Evolutionary conservation across 2,329 filamentous ascomycete species (phyloP).

Genomic region (Arthrinium puccinioides): DNA sequence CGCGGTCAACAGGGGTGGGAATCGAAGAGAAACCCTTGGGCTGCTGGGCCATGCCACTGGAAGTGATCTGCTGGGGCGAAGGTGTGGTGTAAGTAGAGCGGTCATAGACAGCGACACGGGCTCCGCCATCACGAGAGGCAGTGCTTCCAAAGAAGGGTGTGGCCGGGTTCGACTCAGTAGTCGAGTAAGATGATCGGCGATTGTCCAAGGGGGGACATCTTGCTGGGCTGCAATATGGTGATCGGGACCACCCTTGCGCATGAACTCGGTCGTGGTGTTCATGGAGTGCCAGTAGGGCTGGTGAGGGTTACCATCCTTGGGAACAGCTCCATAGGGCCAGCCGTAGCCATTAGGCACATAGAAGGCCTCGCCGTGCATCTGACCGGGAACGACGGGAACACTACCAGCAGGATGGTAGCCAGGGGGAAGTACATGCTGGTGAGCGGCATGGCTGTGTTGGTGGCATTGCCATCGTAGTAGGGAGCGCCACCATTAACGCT

Average conservation of each 20-base stretch:
- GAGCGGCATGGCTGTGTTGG: constrained; percentile 20
- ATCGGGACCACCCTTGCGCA: constrained; percentile 45
- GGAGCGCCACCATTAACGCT: constrained; percentile 22
- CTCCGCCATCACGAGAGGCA: constrained; percentile 51
- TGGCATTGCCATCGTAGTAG: constrained; percentile 22
- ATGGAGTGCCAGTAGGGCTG: no score
- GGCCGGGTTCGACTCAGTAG: constrained; percentile 57
- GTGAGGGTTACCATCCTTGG: constrained; percentile 18
- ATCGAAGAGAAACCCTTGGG: constrained; percentile 31
- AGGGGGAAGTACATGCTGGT: constrained; percentile 12
- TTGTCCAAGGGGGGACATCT: constrained; percentile 58
- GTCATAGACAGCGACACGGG: constrained; percentile 52
- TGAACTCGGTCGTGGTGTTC: no score
- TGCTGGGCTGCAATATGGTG: constrained; percentile 39
- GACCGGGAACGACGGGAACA: constrained; percentile 1
- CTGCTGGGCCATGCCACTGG: constrained; percentile 26
- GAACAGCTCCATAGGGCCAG: constrained; percentile 4
- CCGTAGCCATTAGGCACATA: not conserved
- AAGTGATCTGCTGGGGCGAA: constrained; percentile 53
- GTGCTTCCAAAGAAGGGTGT: constrained; percentile 57
- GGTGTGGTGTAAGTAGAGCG: constrained; percentile 60
- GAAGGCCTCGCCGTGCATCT: not conserved
- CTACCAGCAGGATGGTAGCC: not conserved
- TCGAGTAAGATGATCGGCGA: constrained; percentile 60
- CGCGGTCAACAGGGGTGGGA: constrained; percentile 33